A percentile compares a stretch with the other conserved stretches of the same genome.
These are phyloP conservation scores for Aspergillus sp. DNA, from an alignment of 2,329 filamentous ascomycete species.

Conservation along the genomic window DNA sequence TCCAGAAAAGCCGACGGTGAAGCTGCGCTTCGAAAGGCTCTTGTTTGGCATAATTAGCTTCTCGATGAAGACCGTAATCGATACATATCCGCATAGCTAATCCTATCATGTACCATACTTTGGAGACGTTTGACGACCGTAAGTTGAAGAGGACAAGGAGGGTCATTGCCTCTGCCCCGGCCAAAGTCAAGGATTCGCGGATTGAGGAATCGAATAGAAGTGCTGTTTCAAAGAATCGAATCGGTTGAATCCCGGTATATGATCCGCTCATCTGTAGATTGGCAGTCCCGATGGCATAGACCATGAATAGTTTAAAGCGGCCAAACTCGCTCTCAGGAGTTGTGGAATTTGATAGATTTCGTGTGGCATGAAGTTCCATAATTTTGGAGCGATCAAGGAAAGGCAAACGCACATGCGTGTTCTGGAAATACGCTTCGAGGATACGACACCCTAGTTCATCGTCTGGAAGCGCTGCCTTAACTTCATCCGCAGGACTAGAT, in stretches of 20 bases:
- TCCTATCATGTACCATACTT: conserved; percentile 27
- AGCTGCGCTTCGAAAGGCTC: conserved; percentile 13
- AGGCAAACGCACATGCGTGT: conserved; percentile 20
- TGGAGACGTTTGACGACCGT: conserved; percentile 20
- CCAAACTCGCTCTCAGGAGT: conserved; percentile 12
- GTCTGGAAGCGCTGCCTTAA: conserved; percentile 8
- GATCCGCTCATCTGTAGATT: conserved; percentile 18
- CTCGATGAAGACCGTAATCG: conserved; percentile 25
- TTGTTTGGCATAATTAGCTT: conserved; percentile 15
- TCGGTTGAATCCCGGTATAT: conserved; percentile 16
- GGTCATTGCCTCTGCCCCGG: conserved; percentile 24
- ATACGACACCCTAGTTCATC: conserved; percentile 13
- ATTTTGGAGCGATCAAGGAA: conserved; percentile 18
- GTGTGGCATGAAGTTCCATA: conserved; percentile 9
- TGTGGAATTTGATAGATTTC: neutral
- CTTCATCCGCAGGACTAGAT: neutral
- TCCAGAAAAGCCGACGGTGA: conserved; percentile 32
- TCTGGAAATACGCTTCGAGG: conserved; percentile 21
- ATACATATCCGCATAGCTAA: conserved; percentile 27
- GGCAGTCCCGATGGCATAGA: conserved; percentile 21
- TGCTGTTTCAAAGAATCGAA: conserved; percentile 13
- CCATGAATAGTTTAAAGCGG: conserved; percentile 23
- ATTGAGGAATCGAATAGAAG: conserved; percentile 13
- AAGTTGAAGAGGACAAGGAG: conserved; percentile 24
- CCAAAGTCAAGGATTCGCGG: conserved; percentile 10